Evolutionary conservation across 1,284 basidiomycete genomes (phyloP), one percentile per base, ranked within the genome.

Genomic region (Sanguinoderma infundibulare): DNA sequence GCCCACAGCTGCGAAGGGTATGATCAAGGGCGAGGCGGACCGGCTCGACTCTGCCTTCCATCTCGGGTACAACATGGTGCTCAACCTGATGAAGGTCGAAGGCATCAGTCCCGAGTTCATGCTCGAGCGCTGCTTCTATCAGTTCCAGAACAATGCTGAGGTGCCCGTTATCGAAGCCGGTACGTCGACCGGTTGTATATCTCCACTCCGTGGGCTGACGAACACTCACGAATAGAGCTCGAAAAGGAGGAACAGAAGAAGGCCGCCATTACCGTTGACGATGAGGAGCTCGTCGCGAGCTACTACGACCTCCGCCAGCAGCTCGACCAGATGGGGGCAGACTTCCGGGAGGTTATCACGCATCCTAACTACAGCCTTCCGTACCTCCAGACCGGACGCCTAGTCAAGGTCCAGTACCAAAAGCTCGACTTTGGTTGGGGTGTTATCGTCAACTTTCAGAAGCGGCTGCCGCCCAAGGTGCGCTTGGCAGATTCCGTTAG

Each of bases 21-120:
- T 99, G 98, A 94, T 99, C 75, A 98, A 98, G 77, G 98, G 98
- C 54, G 94, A 98, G 79, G 96, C 98, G 6, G 98, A 99, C 76
- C 85, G 97, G 40, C 81, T 99, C 62, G 96, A 99, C 77, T 98
- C 96, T 20, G 98, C 98, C 4, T 99, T 99, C 82, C 96, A 98
- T 77, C 82, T 99, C 8, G 97, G 98, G 12, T 99, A 99, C 79
- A 99, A 99, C 76, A 99, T 99, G 98, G 87, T 99, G 32, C 83
- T 99, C 70, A 99, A 99, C 77, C 79, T 99, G 67, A 98, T 99
- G 90, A 92, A 98, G 70, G 97, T 99, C 24, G 98, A 99, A 77
- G 97, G 97, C 3, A 91, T 99, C 67, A 98, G 94, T 70, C 98
- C 98, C 2, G 98, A 99, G 79, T 98, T 87, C 76, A 99, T 99